These are phyloP conservation scores for Fusarium ramigenum DNA, from an alignment of 2,329 filamentous ascomycete genomes.

Conservation along the genomic window DNA sequence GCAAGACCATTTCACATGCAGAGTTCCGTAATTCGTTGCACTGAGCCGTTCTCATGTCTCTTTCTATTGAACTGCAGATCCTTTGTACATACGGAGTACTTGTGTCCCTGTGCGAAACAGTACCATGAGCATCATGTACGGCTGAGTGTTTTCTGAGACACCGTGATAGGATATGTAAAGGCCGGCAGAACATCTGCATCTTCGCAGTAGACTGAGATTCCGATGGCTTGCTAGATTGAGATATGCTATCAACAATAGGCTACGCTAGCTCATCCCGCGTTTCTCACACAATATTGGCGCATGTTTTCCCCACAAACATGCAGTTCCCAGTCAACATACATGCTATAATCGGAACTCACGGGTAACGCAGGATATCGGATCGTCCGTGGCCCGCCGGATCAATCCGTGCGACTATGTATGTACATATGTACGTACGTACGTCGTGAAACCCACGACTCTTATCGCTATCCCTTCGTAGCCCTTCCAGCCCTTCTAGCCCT, in stretches of 20 bases:
- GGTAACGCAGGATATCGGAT: slow-evolving; percentile 20
- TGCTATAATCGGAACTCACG: not conserved
- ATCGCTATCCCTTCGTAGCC: not conserved
- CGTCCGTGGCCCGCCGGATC: slow-evolving; percentile 19
- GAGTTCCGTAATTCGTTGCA: not conserved
- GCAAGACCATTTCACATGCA: not conserved
- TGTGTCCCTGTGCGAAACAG: not conserved
- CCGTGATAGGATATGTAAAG: not conserved
- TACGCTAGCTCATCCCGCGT: not conserved
- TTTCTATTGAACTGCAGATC: slow-evolving; percentile 1
- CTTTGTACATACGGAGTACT: not conserved
- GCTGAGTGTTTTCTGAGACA: not conserved
- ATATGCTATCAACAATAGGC: not conserved
- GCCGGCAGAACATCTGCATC: not conserved
- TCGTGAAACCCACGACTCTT: slow-evolving; percentile 7
- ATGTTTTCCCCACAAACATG: not conserved
- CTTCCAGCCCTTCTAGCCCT: not conserved
- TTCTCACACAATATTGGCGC: not conserved
- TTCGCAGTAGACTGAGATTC: not conserved
- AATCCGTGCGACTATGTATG: slow-evolving; percentile 6
- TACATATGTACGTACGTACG: not conserved
- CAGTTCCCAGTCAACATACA: not conserved
- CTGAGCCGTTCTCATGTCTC: not conserved
- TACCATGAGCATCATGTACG: not conserved
- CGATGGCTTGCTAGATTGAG: not conserved